phyloP scores from a whole-genome alignment of 2,329 filamentous ascomycete species.

The Phyllosticta paracitricarpa region DNA sequence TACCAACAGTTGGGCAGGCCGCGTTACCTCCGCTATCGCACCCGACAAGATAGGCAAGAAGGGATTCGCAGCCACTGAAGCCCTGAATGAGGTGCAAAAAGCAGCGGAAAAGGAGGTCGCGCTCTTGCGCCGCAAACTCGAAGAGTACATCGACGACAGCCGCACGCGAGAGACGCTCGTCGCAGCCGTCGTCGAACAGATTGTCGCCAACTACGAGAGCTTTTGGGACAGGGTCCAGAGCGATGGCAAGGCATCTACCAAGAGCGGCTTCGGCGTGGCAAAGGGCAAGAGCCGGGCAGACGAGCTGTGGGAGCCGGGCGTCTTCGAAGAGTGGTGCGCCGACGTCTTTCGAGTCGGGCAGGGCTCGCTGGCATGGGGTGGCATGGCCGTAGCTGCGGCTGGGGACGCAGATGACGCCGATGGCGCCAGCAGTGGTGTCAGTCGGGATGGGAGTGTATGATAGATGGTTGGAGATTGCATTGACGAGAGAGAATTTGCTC shows the following conservation, averaged over 20 bases:
- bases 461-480: neutral
- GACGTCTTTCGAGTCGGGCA: constrained; percentile 48
- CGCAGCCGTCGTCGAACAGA: constrained; percentile 54
- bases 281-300: constrained; percentile 54
- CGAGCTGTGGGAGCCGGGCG: constrained; percentile 55
- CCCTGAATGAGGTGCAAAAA: constrained; percentile 34
- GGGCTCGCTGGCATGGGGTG: neutral
- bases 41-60: constrained; percentile 17
- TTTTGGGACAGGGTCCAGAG: constrained; percentile 36
- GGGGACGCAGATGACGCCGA: neutral
- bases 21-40: constrained; percentile 44
- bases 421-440: neutral
- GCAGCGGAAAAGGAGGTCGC: constrained; percentile 48
- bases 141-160: constrained; percentile 55
- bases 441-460: neutral
- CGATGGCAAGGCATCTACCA: constrained; percentile 14
- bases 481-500: no score
- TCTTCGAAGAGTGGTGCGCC: constrained; percentile 53
- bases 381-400: neutral
- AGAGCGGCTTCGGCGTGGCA: constrained; percentile 13
- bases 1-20: constrained; percentile 46
- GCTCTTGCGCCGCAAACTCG: constrained; percentile 45
- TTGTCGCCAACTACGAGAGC: constrained; percentile 52
- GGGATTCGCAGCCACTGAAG: constrained; percentile 11
- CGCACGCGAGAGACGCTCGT: constrained; percentile 57